A percentile compares a stretch with the other conserved stretches of the same genome.
Conservation (phyloP, 768 basidiomycete genomes). For the Leccinellum albellum region DNA sequence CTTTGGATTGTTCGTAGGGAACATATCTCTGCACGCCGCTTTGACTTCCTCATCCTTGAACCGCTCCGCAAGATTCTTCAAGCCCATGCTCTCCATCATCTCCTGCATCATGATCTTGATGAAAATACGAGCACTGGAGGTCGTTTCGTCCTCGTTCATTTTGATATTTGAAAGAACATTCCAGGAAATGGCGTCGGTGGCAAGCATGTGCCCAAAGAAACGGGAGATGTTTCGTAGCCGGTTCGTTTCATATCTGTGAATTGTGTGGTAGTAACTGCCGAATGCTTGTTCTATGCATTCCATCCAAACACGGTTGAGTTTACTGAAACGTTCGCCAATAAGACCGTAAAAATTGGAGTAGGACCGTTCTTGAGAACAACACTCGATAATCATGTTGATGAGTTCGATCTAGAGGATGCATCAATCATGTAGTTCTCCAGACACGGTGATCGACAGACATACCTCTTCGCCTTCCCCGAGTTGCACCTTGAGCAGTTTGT, state of each 20-base stretch:
- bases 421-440: neutral
- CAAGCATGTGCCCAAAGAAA: slow-evolving; percentile 91
- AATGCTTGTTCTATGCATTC: slow-evolving; percentile 87
- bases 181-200: slow-evolving; percentile 90
- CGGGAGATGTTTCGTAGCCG: slow-evolving; percentile 94
- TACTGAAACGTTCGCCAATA: slow-evolving; percentile 93
- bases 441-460: slow-evolving; percentile 13
- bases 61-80: slow-evolving; percentile 80
- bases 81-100: slow-evolving; percentile 90
- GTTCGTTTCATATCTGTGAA: slow-evolving; percentile 99
- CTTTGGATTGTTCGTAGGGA: slow-evolving; percentile 95
- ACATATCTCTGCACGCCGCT: slow-evolving; percentile 74
- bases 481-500: slow-evolving; percentile 93
- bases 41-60: slow-evolving; percentile 86
- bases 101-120: slow-evolving; percentile 96
- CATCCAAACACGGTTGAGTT: slow-evolving; percentile 93
- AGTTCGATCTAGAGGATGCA: slow-evolving; percentile 70
- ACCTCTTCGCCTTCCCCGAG: slow-evolving; percentile 94
- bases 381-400: slow-evolving; percentile 98
- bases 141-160: slow-evolving; percentile 97
- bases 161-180: slow-evolving; percentile 76
- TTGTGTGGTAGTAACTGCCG: slow-evolving; percentile 86
- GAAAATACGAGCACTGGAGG: slow-evolving; percentile 93
- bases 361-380: slow-evolving; percentile 98
- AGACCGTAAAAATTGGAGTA: slow-evolving; percentile 98